A percentile compares a stretch with the other conserved stretches of the same genome.
Conservation (phyloP, 2,329 filamentous ascomycete genomes). For the Furcasterigmium furcatum region DNA sequence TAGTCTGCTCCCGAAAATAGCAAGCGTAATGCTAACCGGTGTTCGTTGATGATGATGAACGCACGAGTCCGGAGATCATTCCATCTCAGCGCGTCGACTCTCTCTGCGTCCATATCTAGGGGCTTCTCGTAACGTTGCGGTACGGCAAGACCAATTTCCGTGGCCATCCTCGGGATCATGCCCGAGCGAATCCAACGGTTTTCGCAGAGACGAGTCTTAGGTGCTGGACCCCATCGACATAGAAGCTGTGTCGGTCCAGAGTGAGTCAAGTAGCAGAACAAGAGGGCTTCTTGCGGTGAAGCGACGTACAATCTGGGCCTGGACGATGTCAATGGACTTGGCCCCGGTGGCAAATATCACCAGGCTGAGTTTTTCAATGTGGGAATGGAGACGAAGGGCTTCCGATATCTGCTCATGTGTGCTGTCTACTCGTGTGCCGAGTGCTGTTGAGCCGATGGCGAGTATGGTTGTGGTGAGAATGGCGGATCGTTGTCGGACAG, state of each 20-base stretch:
- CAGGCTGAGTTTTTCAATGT: conserved; percentile 6
- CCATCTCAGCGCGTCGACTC: background rate
- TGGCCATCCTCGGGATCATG: conserved; percentile 6
- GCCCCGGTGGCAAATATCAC: conserved; percentile 4
- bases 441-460: conserved; percentile 3
- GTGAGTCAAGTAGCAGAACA: too few relatives aligned
- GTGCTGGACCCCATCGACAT: conserved; percentile 1
- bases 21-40: conserved; percentile 1
- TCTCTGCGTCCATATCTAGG: background rate
- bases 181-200: conserved; percentile 4
- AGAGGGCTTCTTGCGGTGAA: background rate
- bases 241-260: background rate
- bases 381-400: conserved; percentile 4
- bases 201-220: conserved; percentile 3
- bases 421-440: background rate
- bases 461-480: conserved; percentile 4
- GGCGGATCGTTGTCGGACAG: conserved; percentile 2
- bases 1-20: too few relatives aligned
- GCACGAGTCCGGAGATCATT: conserved; percentile 4
- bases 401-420: conserved; percentile 5
- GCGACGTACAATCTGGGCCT: conserved; percentile 5
- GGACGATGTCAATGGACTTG: conserved; percentile 5
- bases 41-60: conserved; percentile 6
- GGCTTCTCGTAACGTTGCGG: conserved; percentile 2
- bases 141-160: conserved; percentile 3